These are phyloP conservation scores for Zygosaccharomyces kombuchaensis DNA, from an alignment of 805 yeast species.

Conservation along the genomic window DNA sequence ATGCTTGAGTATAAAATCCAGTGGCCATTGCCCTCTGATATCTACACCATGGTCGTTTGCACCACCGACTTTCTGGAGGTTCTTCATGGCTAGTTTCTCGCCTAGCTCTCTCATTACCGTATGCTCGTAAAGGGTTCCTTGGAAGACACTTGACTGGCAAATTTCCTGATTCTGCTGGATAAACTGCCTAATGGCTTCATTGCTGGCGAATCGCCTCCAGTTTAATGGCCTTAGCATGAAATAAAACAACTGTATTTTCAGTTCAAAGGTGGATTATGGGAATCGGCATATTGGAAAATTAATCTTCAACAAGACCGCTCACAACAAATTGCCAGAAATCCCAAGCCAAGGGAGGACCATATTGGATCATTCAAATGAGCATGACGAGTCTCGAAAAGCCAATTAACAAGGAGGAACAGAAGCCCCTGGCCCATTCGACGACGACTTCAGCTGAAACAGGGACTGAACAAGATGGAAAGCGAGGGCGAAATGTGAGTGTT, in stretches of 20 bases:
- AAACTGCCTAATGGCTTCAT: constrained; percentile 17
- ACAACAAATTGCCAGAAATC: not conserved
- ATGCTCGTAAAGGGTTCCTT: constrained; percentile 34
- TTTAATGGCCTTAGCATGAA: not conserved
- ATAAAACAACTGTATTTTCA: not conserved
- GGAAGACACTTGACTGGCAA: constrained; percentile 30
- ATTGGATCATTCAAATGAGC: constrained; percentile 6
- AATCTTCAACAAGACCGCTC: not conserved
- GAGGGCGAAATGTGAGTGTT: constrained; percentile 18
- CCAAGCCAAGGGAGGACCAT: not conserved
- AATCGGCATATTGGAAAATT: not conserved
- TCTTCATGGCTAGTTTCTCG: constrained; percentile 24
- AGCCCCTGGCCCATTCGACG: constrained; percentile 8
- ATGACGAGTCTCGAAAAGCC: constrained; percentile 5
- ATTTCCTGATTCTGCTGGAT: constrained; percentile 22
- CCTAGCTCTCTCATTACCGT: constrained; percentile 31
- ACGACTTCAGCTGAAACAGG: not conserved
- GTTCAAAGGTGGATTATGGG: not conserved
- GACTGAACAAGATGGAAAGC: constrained; percentile 10
- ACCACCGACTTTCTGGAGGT: constrained; percentile 30
- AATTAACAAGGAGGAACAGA: constrained; percentile 5
- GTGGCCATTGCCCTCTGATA: constrained; percentile 29
- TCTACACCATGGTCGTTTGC: constrained; percentile 36
- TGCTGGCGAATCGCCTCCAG: constrained; percentile 6
- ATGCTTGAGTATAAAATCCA: constrained; percentile 14